A percentile compares a stretch with the other conserved stretches of the same genome.
phyloP scores from a whole-genome alignment of 768 basidiomycete genomes.

The Podaxis pistillaris region DNA sequence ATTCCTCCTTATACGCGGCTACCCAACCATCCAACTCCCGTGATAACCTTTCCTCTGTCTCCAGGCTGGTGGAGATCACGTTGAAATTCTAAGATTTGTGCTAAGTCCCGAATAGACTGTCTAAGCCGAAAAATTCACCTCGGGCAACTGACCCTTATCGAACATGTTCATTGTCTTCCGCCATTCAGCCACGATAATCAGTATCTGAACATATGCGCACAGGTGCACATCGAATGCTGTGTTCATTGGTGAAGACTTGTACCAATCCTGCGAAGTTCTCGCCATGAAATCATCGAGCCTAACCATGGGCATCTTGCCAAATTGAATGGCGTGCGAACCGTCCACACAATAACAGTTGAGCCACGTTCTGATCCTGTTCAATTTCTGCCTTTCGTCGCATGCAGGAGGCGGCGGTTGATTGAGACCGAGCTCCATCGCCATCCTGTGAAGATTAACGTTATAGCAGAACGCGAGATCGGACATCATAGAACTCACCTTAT shows the following conservation, averaged over 20 bases:
- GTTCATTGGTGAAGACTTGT: slow-evolving; percentile 37
- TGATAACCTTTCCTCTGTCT: slow-evolving; percentile 36
- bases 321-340: slow-evolving; percentile 71
- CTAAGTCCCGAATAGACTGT: background rate
- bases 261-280: slow-evolving; percentile 49
- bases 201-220: slow-evolving; percentile 51
- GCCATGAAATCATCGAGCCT: slow-evolving; percentile 60
- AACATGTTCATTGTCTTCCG: slow-evolving; percentile 21
- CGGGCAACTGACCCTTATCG: slow-evolving; percentile 8
- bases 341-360: slow-evolving; percentile 76
- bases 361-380: slow-evolving; percentile 76
- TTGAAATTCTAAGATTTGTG: slow-evolving; percentile 29
- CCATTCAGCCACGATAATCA: slow-evolving; percentile 50
- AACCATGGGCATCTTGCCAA: slow-evolving; percentile 71
- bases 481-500: slow-evolving; percentile 43
- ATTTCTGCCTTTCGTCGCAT: slow-evolving; percentile 59
- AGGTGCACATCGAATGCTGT: slow-evolving; percentile 45
- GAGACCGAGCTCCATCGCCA: slow-evolving; percentile 71
- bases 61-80: slow-evolving; percentile 31
- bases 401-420: slow-evolving; percentile 49
- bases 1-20: slow-evolving; percentile 38
- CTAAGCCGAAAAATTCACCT: background rate
- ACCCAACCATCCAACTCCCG: slow-evolving; percentile 40
- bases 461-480: background rate
- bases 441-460: slow-evolving; percentile 33